Evolutionary conservation across 192 early-diverging fungal genomes (phyloP), one percentile per base, ranked within the genome.

Genomic region (Phycomyces nitens): DNA sequence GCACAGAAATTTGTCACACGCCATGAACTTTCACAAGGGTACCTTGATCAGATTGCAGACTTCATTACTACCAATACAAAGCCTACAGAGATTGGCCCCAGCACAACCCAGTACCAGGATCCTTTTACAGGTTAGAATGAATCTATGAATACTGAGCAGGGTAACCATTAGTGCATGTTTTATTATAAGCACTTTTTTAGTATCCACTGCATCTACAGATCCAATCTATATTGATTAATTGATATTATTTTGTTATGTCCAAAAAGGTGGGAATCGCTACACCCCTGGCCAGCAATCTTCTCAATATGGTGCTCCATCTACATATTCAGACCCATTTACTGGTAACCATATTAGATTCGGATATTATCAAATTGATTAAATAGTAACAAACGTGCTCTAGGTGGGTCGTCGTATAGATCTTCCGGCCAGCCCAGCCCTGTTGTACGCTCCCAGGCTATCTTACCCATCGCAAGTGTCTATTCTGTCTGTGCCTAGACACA

Each of bases 61-160:
- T 99, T 99, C 73, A 97, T 99, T 43, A 86, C 81, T 8, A 83
- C 84, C 51, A 99, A 98, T 71, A 78, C 95, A 7, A 75, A 84
- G 9, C 86, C 73, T 15, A 82, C 82, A 5, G 77, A 81, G 40
- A 16, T 92, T 52, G 89, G 87, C 15, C 41, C 58, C 11, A 43
- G 65, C 5, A 51, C 60, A 15, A 56, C 66, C 5, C 41, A 76
- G 21, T 69, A 72, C 52, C 69, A 60, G 11, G 84, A 86, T 60
- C 84, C 84, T 22, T 73, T 77, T 42, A 86, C 84, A 9, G 84
- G 84, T 76, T 64, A 16, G 20, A 9, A 38, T n/a, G n/a, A n/a
- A n/a, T n/a, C n/a, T n/a, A n/a, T n/a, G n/a, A n/a, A n/a, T n/a
- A n/a, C n/a, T n/a, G n/a, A n/a, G n/a, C n/a, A n/a, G n/a, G n/a